Conservation (phyloP, 176 grass and related monocot species). For the Tillandsia fasciculata region DNA sequence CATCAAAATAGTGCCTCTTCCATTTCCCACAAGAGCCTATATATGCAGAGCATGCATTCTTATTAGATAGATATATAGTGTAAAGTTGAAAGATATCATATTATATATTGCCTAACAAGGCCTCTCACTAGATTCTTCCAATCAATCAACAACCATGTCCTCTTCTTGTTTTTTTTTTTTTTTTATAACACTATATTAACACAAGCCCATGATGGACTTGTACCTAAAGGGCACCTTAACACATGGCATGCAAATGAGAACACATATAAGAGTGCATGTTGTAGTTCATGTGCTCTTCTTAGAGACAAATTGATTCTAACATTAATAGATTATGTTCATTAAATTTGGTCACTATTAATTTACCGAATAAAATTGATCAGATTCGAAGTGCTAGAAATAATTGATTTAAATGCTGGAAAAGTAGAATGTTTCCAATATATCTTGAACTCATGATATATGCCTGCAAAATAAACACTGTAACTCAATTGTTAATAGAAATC, state of each 20-base stretch:
- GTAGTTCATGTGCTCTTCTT: background rate
- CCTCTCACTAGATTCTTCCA: background rate
- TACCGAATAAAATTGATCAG: too few species aligned
- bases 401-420: too few species aligned
- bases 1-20: conserved; percentile 3
- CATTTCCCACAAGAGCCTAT: background rate
- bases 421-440: too few species aligned
- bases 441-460: too few species aligned
- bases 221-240: background rate
- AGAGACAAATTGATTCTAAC: too few species aligned
- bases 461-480: too few species aligned
- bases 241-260: background rate
- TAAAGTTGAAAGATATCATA: background rate
- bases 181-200: background rate
- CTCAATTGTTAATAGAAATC: too few species aligned
- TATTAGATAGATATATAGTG: background rate
- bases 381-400: too few species aligned
- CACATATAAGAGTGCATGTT: background rate
- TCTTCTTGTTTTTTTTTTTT: background rate
- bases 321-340: too few species aligned
- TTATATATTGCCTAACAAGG: background rate
- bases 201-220: background rate
- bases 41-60: background rate
- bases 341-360: too few species aligned
- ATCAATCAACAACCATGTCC: conserved; percentile 1